Evolutionary conservation across 306 rosid species (phyloP).

Genomic region (Calophaca sinica): DNA sequence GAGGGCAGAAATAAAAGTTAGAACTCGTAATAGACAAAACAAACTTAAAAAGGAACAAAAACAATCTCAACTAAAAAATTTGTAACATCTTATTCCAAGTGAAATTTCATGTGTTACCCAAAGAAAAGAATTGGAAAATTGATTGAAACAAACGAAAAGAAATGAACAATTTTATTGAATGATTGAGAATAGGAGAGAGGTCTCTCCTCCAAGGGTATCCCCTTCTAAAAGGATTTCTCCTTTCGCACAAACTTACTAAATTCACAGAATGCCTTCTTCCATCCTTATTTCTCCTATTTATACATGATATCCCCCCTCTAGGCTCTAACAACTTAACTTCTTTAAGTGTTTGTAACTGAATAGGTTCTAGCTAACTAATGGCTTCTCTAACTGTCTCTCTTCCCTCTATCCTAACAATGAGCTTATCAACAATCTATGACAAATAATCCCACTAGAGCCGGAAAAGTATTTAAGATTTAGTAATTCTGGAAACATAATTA

Average conservation of each 20-base stretch:
- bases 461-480: conserved; percentile 13
- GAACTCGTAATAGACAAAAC: conserved; percentile 32
- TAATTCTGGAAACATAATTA: conserved; percentile 7
- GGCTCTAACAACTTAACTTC: too few species aligned
- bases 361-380: neutral
- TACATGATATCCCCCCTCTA: neutral
- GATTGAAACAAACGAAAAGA: conserved; percentile 1
- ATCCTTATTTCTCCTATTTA: conserved; percentile 5
- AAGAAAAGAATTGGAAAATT: neutral
- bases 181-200: neutral
- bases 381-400: neutral
- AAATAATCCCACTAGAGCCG: conserved; percentile 18
- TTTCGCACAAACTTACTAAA: neutral
- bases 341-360: too few species aligned
- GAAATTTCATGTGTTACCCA: neutral
- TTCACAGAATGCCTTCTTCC: neutral
- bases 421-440: conserved; percentile 26
- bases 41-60: neutral
- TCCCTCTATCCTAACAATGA: conserved; percentile 2
- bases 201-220: neutral
- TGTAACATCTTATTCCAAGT: neutral
- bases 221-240: neutral
- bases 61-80: neutral
- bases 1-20: neutral
- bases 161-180: neutral